Conservation (phyloP, 768 basidiomycete genomes). For the Pulveroboletus sp. region DNA sequence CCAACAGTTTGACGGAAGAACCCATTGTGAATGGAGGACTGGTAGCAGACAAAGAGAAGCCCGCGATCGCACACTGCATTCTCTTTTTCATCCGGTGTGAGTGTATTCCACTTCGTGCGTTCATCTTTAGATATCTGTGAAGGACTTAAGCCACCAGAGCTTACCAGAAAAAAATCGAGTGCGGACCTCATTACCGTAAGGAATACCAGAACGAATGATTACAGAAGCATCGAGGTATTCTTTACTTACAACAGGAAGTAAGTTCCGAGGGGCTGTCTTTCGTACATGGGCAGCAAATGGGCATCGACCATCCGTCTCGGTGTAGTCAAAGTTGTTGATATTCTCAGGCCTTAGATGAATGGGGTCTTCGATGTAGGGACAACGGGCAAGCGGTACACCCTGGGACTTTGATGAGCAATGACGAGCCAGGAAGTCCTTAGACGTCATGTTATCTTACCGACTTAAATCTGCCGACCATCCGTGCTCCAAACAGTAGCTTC, state of each 20-base stretch:
- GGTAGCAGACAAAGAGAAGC: not conserved
- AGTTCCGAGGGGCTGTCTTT: not conserved
- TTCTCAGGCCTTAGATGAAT: too few species aligned
- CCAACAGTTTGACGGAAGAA: not conserved
- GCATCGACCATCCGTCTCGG: not conserved
- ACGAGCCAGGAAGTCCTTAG: not conserved
- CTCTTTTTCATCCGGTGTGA: not conserved
- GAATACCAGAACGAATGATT: not conserved
- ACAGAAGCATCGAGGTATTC: not conserved
- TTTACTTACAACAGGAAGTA: not conserved
- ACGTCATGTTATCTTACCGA: not conserved
- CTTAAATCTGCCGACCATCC: not conserved
- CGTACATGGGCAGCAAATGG: not conserved
- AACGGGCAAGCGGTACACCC: not conserved
- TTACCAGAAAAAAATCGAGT: not conserved
- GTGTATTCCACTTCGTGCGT: not conserved
- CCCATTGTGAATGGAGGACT: not conserved
- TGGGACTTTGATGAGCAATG: not conserved
- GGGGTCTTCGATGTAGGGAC: not conserved
- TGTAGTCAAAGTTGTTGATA: not conserved
- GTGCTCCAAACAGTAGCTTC: not conserved
- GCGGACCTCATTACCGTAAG: not conserved
- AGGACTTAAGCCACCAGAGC: not conserved
- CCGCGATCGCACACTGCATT: not conserved
- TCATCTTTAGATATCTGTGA: not conserved